Base-by-base conservation (phyloP, 2,329 filamentous ascomycete genomes). In the Aspergillus fumigatus region DNA sequence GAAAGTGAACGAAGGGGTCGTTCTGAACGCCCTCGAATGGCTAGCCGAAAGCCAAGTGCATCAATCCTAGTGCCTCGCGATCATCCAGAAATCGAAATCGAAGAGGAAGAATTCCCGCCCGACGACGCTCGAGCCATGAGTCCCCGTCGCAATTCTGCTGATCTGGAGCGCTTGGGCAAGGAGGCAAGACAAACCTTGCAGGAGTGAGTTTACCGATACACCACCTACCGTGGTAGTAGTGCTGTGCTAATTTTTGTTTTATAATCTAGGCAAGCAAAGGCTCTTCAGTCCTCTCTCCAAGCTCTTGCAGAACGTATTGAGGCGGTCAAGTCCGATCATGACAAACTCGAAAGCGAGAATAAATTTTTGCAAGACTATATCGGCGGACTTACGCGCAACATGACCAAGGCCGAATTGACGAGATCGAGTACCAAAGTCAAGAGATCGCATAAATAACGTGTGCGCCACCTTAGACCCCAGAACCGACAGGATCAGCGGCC, bases 331-430 rank as follows among this genome's bases (percentile, higher is more conserved):
- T 88, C 89, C 65, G 93, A 97, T 71, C 92, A 99, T 71, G 91
- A 97, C 77, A 97, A 96, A 76, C 85, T 99, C 54, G 92, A 97
- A 75, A 94, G 84, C 73, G 92, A 97, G 74, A 99, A 99, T 81
- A 93, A 92, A 69, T 97, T 97, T 70, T 78, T 99, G 50, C 93
- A 97, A 75, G 96, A 96, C 74, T 97, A 97, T 73, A 97, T 97
- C 67, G 93, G 93, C 62, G 93, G 96, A 70, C 82, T 97, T 54
- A 97, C 96, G 84, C 90, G 90, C 67, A 86, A 84, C 54, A 79
- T 80, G 77, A 76, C 76, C 54, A 78, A 76, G 64, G 82, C 79
- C 65, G 85, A 85, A 68, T 80, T 86, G 52, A 75, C 79, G 3
- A 75, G 80, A 38, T 77, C 77, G 54, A 79, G 80, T 52, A 75